These are phyloP conservation scores for Aspergillus niger DNA, from an alignment of 2,329 filamentous ascomycete genomes.

Conservation along the genomic window DNA sequence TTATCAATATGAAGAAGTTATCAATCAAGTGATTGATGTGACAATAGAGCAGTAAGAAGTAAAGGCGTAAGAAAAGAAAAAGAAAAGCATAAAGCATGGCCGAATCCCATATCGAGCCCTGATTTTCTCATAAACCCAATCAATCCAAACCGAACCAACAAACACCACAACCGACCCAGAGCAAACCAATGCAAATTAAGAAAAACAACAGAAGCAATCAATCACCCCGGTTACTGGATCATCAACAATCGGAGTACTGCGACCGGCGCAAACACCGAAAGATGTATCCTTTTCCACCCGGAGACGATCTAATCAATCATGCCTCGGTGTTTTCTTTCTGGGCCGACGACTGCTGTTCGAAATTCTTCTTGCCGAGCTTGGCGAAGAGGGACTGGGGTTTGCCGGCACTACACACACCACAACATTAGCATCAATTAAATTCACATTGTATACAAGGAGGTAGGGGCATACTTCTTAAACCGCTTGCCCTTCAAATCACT, in stretches of 20 bases:
- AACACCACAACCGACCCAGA: too few species aligned
- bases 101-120: neutral
- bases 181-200: constrained; percentile 11
- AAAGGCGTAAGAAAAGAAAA: neutral
- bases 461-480: constrained; percentile 47
- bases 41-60: too few species aligned
- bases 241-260: neutral
- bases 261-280: constrained; percentile 5
- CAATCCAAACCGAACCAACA: neutral
- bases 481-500: constrained; percentile 53
- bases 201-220: constrained; percentile 1
- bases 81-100: neutral
- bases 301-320: too few species aligned
- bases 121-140: neutral
- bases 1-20: too few species aligned
- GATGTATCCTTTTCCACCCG: too few species aligned
- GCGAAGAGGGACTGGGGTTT: constrained; percentile 50
- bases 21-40: too few species aligned
- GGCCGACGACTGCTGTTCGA: constrained; percentile 42
- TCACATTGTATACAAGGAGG: neutral
- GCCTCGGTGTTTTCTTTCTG: constrained; percentile 8
- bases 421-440: neutral
- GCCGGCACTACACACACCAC: constrained; percentile 31
- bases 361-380: constrained; percentile 49
- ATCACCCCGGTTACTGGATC: too few species aligned